Percentiles rank a stretch among this genome's conserved stretches.
Evolutionary conservation across 1,284 basidiomycete species (phyloP).

Genomic region (Cryptococcus sp.): DNA sequence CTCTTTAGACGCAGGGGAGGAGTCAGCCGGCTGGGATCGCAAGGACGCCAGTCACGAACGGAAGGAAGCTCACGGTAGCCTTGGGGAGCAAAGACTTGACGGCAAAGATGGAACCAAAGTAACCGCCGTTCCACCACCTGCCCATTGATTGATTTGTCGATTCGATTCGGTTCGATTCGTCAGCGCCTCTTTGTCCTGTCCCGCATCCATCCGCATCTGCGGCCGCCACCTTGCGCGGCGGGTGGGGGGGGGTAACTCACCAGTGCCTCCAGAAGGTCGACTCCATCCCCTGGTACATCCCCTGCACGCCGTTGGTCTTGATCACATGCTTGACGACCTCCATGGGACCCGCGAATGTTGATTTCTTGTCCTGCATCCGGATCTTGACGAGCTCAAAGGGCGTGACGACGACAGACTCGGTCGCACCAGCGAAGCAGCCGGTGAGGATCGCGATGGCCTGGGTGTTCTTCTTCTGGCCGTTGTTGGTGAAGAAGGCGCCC

Average conservation of each 20-base stretch:
- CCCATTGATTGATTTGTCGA: background rate
- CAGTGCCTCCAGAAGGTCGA: slow-evolving; percentile 92
- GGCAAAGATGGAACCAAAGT: slow-evolving; percentile 86
- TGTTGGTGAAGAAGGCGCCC: slow-evolving; percentile 61
- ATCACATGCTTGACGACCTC: slow-evolving; percentile 82
- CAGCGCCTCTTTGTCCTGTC: slow-evolving; percentile 1
- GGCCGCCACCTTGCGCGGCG: no score
- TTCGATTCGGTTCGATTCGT: no score
- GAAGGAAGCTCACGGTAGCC: slow-evolving; percentile 60
- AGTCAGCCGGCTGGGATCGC: background rate
- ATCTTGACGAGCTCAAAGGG: slow-evolving; percentile 98
- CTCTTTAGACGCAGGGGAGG: slow-evolving; percentile 52
- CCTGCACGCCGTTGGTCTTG: slow-evolving; percentile 71
- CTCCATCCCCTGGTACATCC: slow-evolving; percentile 77
- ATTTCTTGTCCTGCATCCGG: slow-evolving; percentile 83
- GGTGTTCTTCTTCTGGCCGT: slow-evolving; percentile 78
- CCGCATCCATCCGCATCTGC: no score
- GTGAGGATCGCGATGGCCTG: slow-evolving; percentile 82
- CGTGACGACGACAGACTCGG: slow-evolving; percentile 81
- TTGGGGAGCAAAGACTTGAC: slow-evolving; percentile 76
- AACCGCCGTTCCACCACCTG: slow-evolving; percentile 82
- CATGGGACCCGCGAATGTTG: slow-evolving; percentile 82
- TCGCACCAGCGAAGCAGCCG: slow-evolving; percentile 90
- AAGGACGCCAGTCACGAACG: background rate
- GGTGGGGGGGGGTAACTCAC: no score